phyloP scores from a whole-genome alignment of 1,139 yeast species.

The Diutina neorugosa region DNA sequence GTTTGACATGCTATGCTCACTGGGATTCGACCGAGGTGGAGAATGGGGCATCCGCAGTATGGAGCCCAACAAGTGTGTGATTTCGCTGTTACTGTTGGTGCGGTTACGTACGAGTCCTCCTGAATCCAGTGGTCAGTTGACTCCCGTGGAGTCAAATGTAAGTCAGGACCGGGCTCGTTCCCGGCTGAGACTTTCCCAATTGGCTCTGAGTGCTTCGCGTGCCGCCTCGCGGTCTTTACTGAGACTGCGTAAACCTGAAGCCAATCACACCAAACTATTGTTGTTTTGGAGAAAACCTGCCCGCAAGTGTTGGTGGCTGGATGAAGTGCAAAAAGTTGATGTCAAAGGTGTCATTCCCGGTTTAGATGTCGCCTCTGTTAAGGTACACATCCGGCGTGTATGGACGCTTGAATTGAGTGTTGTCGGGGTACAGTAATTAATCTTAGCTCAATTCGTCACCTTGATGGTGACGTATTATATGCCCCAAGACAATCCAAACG shows the following conservation, averaged over 20 bases:
- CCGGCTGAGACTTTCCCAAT: conserved; percentile 26
- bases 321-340: conserved; percentile 40
- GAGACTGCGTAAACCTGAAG: conserved; percentile 23
- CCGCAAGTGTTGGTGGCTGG: conserved; percentile 98
- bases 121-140: conserved; percentile 25
- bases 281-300: conserved; percentile 98
- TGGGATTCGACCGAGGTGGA: conserved; percentile 65
- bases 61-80: conserved; percentile 79
- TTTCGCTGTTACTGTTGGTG: conserved; percentile 75
- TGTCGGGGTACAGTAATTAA: conserved; percentile 36
- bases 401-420: conserved; percentile 75
- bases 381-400: conserved; percentile 65
- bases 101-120: conserved; percentile 29
- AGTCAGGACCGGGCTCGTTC: conserved; percentile 33
- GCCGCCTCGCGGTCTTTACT: conserved; percentile 48
- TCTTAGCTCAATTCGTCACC: neutral
- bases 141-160: conserved; percentile 34
- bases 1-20: conserved; percentile 86
- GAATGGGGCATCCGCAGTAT: conserved; percentile 80
- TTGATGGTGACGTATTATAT: neutral
- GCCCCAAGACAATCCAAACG: neutral
- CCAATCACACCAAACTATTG: conserved; percentile 56
- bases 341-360: conserved; percentile 7
- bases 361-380: conserved; percentile 18
- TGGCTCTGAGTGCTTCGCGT: conserved; percentile 30